These are phyloP conservation scores for Gypsophila paniculata DNA, from an alignment of 179 eudicot species.

Conservation along the genomic window DNA sequence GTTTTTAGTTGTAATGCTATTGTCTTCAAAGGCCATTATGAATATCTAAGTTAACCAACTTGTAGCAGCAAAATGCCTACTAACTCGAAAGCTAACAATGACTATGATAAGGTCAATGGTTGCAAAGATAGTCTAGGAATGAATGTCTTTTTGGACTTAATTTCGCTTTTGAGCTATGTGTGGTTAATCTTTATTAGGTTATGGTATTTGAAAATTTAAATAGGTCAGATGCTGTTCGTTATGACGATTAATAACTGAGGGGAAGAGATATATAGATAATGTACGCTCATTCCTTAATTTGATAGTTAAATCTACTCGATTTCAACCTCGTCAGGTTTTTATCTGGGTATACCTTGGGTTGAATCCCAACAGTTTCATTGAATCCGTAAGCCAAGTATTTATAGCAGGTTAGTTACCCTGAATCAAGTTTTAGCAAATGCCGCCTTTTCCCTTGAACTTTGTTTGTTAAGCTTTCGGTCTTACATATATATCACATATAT, in stretches of 20 bases:
- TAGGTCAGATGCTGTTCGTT: neutral
- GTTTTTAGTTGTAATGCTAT: neutral
- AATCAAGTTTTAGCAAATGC: slow-evolving; percentile 4
- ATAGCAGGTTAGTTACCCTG: slow-evolving; percentile 54
- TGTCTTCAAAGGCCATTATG: neutral
- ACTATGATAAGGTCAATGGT: neutral
- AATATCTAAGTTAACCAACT: no score
- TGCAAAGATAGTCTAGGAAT: neutral
- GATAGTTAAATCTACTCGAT: slow-evolving; percentile 10
- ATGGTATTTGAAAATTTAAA: neutral
- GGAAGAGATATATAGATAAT: neutral
- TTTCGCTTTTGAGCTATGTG: neutral
- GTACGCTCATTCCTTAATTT: neutral
- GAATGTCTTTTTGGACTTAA: neutral
- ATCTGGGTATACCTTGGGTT: slow-evolving; percentile 80
- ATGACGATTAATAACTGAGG: neutral
- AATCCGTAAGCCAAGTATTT: slow-evolving; percentile 56
- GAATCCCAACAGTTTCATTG: slow-evolving; percentile 46
- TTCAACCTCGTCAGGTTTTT: slow-evolving; percentile 57
- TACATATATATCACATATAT: neutral
- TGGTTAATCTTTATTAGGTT: neutral
- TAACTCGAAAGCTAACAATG: no score
- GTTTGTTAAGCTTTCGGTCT: neutral
- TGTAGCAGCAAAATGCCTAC: neutral
- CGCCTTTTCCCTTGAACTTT: slow-evolving; percentile 3